phyloP scores from a whole-genome alignment of 805 yeast species.

The Myxozyma geophila region DNA sequence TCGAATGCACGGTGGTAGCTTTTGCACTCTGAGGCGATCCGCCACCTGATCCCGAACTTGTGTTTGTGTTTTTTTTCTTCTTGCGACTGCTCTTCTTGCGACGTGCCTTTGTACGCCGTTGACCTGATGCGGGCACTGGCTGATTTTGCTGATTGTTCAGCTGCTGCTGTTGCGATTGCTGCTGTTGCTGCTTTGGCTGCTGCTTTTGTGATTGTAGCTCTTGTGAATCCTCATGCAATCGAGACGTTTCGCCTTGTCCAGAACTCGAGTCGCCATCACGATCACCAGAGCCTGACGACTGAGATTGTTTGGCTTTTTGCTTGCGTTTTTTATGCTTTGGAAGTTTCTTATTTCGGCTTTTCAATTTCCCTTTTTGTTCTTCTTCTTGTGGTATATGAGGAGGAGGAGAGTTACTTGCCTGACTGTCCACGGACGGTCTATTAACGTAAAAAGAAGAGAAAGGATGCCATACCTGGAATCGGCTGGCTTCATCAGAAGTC shows the following conservation, averaged over 20 bases:
- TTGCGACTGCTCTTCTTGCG: constrained; percentile 6
- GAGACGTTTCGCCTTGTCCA: neutral
- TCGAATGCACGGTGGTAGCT: neutral
- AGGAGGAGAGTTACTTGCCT: neutral
- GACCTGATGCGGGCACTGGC: neutral
- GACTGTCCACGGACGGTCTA: constrained; percentile 8
- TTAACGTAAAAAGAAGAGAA: constrained; percentile 11
- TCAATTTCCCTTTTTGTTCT: no score
- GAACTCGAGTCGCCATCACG: neutral
- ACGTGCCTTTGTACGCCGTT: neutral
- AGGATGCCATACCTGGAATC: constrained; percentile 20
- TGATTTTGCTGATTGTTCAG: neutral
- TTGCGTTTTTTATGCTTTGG: no score
- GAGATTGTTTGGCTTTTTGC: no score
- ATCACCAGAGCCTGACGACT: no score
- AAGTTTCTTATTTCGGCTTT: no score
- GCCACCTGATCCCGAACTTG: constrained; percentile 9
- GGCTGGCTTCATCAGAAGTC: constrained; percentile 7
- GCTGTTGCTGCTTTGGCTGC: constrained; percentile 3
- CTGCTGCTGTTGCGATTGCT: neutral
- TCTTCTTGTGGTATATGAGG: neutral
- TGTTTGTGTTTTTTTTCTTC: constrained; percentile 5
- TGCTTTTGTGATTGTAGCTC: constrained; percentile 1
- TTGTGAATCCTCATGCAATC: neutral
- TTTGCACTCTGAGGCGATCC: constrained; percentile 1